These are phyloP conservation scores for Mycena epipterygia DNA, from an alignment of 768 basidiomycete genomes.

Conservation along the genomic window DNA sequence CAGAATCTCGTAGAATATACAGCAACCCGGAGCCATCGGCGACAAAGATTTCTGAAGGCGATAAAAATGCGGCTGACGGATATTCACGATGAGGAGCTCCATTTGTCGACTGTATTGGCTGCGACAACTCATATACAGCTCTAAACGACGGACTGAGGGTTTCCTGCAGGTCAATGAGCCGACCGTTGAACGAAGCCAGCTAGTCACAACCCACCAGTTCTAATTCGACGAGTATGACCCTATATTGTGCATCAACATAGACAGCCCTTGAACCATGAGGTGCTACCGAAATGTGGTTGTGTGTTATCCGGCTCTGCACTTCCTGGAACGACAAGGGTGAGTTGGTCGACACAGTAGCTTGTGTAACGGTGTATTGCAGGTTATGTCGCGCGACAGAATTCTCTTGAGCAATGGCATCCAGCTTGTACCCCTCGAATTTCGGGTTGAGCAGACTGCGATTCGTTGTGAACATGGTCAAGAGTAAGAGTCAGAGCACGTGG, in stretches of 20 bases:
- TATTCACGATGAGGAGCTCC: conserved; percentile 73
- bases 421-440: conserved; percentile 88
- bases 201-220: conserved; percentile 62
- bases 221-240: conserved; percentile 71
- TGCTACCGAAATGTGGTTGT: conserved; percentile 81
- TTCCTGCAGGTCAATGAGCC: conserved; percentile 51
- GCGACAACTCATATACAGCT: conserved; percentile 72
- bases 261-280: conserved; percentile 61
- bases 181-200: background rate
- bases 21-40: conserved; percentile 81
- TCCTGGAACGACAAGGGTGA: conserved; percentile 82
- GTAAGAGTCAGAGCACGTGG: no score
- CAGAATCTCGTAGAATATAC: conserved; percentile 67
- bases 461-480: conserved; percentile 37
- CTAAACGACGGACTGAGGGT: conserved; percentile 64
- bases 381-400: conserved; percentile 63
- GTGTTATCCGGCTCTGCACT: conserved; percentile 85
- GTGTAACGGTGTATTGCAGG: conserved; percentile 69
- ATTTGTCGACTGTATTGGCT: conserved; percentile 58
- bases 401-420: conserved; percentile 74
- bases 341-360: conserved; percentile 72
- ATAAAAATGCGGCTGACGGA: conserved; percentile 75
- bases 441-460: conserved; percentile 76
- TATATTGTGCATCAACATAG: conserved; percentile 77
- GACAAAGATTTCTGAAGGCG: conserved; percentile 63